A percentile compares a stretch with the other conserved stretches of the same genome.
Conservation (phyloP, 2,329 filamentous ascomycete genomes). For the Thielaviopsis ethacetica region DNA sequence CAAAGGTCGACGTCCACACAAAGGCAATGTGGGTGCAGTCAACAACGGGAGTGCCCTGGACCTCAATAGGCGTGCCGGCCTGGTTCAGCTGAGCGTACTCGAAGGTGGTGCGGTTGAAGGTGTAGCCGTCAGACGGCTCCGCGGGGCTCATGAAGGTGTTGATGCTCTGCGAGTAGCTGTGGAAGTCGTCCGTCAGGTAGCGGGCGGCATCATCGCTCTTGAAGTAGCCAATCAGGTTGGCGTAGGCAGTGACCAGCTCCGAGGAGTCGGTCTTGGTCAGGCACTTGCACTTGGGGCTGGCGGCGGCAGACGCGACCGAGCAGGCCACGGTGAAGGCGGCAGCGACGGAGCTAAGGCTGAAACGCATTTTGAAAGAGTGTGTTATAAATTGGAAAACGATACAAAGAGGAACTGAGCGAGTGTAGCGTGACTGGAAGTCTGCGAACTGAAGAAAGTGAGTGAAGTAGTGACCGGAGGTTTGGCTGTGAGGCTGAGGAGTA, state of each 20-base stretch:
- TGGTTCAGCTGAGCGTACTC: constrained; percentile 9
- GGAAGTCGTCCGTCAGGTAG: constrained; percentile 12
- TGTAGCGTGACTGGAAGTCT: too few species aligned
- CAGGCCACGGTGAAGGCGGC: constrained; percentile 6
- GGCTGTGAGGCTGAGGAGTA: background rate
- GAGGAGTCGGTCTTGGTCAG: constrained; percentile 11
- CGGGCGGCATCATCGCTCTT: constrained; percentile 25
- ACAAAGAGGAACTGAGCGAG: background rate
- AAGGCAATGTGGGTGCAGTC: constrained; percentile 12
- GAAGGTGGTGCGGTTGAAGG: constrained; percentile 12
- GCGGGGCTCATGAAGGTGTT: constrained; percentile 12
- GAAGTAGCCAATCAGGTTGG: constrained; percentile 35
- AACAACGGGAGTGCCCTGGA: constrained; percentile 7
- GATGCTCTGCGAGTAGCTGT: constrained; percentile 12
- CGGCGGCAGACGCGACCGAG: background rate
- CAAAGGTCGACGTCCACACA: constrained; percentile 13
- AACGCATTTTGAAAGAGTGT: constrained; percentile 11
- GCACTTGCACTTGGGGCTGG: constrained; percentile 10
- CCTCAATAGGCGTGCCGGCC: constrained; percentile 3
- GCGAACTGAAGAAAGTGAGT: background rate
- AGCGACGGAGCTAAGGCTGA: constrained; percentile 4
- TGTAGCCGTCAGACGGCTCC: constrained; percentile 9
- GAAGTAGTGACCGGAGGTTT: background rate
- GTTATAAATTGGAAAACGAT: background rate
- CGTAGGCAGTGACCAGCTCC: constrained; percentile 21